A percentile compares a stretch with the other conserved stretches of the same genome.
Conservation (phyloP, 441 rosid species). For the Rhodomyrtus psidioides region DNA sequence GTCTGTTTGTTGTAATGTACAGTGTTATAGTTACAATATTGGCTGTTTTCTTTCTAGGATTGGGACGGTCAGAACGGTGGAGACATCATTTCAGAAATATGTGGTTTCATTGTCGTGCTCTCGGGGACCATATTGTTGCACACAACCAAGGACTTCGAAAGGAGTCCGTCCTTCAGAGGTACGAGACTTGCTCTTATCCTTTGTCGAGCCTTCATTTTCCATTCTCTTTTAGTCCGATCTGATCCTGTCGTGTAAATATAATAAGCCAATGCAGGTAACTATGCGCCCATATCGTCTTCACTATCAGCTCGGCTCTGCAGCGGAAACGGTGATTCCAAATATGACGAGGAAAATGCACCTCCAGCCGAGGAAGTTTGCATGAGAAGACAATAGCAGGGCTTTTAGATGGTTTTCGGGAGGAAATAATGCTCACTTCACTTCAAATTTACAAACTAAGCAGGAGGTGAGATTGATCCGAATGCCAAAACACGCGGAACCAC, state of each 20-base stretch:
- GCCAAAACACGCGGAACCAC: background rate
- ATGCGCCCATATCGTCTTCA: conserved; percentile 36
- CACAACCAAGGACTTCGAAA: conserved; percentile 46
- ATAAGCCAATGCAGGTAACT: conserved; percentile 18
- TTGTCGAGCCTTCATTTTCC: background rate
- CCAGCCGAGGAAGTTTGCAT: conserved; percentile 19
- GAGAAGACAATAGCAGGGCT: conserved; percentile 34
- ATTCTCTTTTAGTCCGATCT: background rate
- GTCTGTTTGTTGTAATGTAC: background rate
- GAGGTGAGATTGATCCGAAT: background rate
- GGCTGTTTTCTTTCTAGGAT: conserved; percentile 27
- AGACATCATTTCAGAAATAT: conserved; percentile 50
- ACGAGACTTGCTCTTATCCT: background rate
- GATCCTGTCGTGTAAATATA: background rate
- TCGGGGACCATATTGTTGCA: conserved; percentile 57
- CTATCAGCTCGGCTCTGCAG: conserved; percentile 39
- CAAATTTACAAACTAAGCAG: too few relatives aligned
- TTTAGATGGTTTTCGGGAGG: background rate
- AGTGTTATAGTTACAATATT: background rate
- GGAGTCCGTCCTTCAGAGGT: conserved; percentile 49
- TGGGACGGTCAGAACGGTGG: conserved; percentile 56
- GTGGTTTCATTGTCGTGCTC: conserved; percentile 59
- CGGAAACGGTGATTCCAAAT: conserved; percentile 29
- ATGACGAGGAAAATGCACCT: conserved; percentile 28
- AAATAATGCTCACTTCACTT: too few relatives aligned